Percentiles rank a stretch among this genome's conserved stretches.
These are phyloP conservation scores for Penicillium turbatum DNA, from an alignment of 495 filamentous ascomycete genomes.

Conservation along the genomic window DNA sequence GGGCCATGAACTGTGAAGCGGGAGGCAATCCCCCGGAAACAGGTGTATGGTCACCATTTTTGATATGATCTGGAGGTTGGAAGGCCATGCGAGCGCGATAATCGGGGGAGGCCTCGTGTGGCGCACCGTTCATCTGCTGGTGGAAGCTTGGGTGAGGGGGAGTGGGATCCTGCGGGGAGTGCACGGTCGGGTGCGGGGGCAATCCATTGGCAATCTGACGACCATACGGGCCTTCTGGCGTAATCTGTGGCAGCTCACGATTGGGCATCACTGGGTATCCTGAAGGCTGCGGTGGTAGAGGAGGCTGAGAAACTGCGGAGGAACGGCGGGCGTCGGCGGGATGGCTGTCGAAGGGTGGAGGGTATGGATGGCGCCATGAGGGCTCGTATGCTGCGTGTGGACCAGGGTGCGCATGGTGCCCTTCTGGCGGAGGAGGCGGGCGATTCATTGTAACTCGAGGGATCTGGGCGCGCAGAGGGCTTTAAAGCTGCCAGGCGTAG, in stretches of 20 bases:
- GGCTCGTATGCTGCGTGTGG: constrained; percentile 32
- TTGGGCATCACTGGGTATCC: constrained; percentile 31
- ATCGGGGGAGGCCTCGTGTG: constrained; percentile 36
- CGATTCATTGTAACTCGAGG: constrained; percentile 30
- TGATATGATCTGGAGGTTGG: constrained; percentile 26
- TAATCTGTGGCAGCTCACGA: constrained; percentile 41
- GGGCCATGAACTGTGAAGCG: constrained; percentile 30
- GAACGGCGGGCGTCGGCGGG: constrained; percentile 32
- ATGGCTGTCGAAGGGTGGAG: constrained; percentile 31
- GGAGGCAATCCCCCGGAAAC: constrained; percentile 21
- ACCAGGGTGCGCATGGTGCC: constrained; percentile 23
- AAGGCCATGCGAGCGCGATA: constrained; percentile 37
- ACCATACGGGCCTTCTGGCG: constrained; percentile 34
- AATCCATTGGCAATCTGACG: constrained; percentile 34
- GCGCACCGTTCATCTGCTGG: constrained; percentile 33
- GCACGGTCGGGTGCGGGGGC: constrained; percentile 31
- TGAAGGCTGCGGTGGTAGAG: constrained; percentile 23
- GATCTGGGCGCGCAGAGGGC: constrained; percentile 9
- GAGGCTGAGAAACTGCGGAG: constrained; percentile 27
- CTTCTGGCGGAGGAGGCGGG: constrained; percentile 29
- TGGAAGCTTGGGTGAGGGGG: constrained; percentile 29
- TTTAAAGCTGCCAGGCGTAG: background rate
- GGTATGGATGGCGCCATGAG: constrained; percentile 33
- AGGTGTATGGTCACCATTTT: constrained; percentile 27
- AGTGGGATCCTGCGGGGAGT: constrained; percentile 24